Base-by-base conservation (phyloP, 1,284 basidiomycete species). In the Omphalotus olearius region DNA sequence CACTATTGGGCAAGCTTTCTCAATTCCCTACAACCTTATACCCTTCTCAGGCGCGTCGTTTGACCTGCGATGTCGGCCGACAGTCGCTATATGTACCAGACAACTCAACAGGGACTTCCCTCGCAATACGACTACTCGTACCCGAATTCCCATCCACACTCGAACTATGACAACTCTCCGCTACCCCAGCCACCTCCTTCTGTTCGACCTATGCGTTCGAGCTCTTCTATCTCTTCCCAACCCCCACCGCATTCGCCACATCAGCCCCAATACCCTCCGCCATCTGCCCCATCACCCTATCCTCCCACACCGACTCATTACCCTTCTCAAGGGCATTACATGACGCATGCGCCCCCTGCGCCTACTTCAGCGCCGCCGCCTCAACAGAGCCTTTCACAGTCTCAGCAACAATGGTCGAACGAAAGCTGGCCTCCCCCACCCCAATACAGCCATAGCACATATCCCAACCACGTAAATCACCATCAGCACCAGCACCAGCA, bases 61-160 rank as follows among this genome's bases (percentile, higher is more conserved):
- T 35, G 28, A 20, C 18, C 46, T 45, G 52, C 50, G 48, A 79
- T 82, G 78, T 68, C 79, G 20, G 74, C 79, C 45, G 81, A 83
- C 65, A 70, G 74, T 37, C 70, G 80, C 56, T 81, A 81, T 61
- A 69, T 81, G 64, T 84, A 85, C 64, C 71, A 74, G 35, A 68
- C 69, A 70, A 54, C 65, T 71, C 56, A 66, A 69, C 53, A 64
- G 20, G 39, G 28, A 20, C 69, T 59, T 64, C 66, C 53, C 66
- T 64, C 54, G 62, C 70, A 55, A 37, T 84, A 86, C 64, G 75
- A 77, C 55, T 81, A 81, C 59, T 52, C 73, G 35, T 60, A 41
- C 16, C 47, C 28, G 41, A 41, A 18, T 44, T 28, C 47, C 9
- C 47, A 36, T 42, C 47, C 17, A n/a, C 26, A 17, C 16, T 30